Conservation (phyloP, 2,329 filamentous ascomycete genomes). For the Arthrobotrys iridis region DNA sequence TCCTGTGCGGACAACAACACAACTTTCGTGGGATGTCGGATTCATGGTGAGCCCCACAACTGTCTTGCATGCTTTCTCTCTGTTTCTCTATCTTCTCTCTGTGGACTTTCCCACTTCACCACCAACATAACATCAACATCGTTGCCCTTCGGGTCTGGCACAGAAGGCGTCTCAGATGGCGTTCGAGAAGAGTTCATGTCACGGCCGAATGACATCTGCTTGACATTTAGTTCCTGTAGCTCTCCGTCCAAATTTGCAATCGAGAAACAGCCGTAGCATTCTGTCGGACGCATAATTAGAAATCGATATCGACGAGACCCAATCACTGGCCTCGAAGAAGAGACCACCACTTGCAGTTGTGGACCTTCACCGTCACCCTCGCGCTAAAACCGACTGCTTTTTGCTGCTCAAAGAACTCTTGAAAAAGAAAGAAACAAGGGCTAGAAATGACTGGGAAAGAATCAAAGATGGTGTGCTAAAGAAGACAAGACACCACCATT, state of each 20-base stretch:
- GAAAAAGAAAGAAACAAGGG: constrained; percentile 20
- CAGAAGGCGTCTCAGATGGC: constrained; percentile 30
- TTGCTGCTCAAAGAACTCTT: constrained; percentile 23
- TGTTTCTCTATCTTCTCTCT: too few relatives aligned
- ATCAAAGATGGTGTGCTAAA: constrained; percentile 42
- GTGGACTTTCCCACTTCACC: too few relatives aligned
- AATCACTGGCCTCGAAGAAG: constrained; percentile 40
- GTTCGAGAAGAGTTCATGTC: constrained; percentile 12
- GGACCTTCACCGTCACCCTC: constrained; percentile 49
- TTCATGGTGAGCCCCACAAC: too few relatives aligned
- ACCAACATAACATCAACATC: constrained; percentile 5
- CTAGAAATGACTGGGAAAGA: constrained; percentile 3
- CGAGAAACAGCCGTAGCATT: neutral
- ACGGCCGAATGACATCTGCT: neutral
- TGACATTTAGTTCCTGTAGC: neutral
- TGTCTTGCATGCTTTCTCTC: too few relatives aligned
- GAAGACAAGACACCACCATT: constrained; percentile 10
- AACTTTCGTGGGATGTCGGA: constrained; percentile 22
- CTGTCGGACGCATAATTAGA: constrained; percentile 49
- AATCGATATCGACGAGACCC: constrained; percentile 43
- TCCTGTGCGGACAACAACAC: constrained; percentile 47
- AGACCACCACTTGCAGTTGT: constrained; percentile 51
- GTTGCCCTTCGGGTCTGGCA: constrained; percentile 11
- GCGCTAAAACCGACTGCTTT: constrained; percentile 51
- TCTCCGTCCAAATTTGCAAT: constrained; percentile 21